Evolutionary conservation across 768 basidiomycete species (phyloP), one percentile per base, ranked within the genome.

Genomic region (Gyrodon lividus): DNA sequence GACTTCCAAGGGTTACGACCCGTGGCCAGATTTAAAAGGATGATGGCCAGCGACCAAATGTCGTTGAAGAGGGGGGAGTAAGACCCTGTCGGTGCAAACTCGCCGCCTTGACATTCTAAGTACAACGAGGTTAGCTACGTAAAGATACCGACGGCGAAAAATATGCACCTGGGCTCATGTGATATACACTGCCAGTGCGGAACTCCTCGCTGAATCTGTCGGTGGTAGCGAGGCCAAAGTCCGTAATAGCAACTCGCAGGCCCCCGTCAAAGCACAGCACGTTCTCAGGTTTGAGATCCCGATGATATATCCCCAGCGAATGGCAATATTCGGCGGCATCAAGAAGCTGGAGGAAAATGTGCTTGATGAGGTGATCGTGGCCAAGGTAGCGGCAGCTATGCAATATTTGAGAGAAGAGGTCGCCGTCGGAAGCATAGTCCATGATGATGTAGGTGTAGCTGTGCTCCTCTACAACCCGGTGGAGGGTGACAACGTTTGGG

Each of bases 251-350:
- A 46, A 97, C 81, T 45, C 82, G 77, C 57, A 78, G 74, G 43
- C 93, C 94, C 56, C 79, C 71, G 66, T 86, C 79, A 74, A 86
- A 88, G 70, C 92, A 95, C 41, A 98, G 76, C 51, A 97, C 83
- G 67, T 92, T 97, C 74, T 99, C 96, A 5, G 96, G 96, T 76
- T 98, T 99, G 64, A 99, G 74, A 68, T 98, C 96, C 40, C 96
- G 89, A 68, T 98, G 96, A 74, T 90, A 96, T 62, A 99, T 92
- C 40, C 91, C 91, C 43, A 89, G 75, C 17, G 81, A 81, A 70
- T 99, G 96, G 69, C 92, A 94, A 70, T 94, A 89, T 60, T 92
- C 87, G 63, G 98, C 89, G 6, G 92, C 91, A 62, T 96, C 92
- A 59, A 98, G 77, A 58, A 99, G 81, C 69, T 99, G 96, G 50